Evolutionary conservation across 192 early-diverging fungal genomes (phyloP).

Genomic region (Gigaspora rosea): DNA sequence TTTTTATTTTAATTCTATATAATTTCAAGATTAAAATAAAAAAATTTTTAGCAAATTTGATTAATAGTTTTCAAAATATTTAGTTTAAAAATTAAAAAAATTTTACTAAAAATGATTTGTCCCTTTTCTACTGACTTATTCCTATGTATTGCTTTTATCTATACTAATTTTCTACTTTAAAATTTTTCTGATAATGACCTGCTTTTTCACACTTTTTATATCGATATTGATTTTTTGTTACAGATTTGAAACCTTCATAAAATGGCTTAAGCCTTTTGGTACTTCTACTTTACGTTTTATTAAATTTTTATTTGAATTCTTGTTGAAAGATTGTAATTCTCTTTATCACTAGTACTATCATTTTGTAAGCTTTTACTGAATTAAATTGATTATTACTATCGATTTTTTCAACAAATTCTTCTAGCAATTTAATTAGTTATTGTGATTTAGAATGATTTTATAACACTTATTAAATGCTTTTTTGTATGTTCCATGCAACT

Average conservation of each 20-base stretch:
- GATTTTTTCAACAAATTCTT: constrained; percentile 6
- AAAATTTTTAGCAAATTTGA: too few relatives aligned
- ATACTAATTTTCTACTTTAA: too few relatives aligned
- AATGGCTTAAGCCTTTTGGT: neutral
- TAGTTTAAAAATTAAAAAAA: too few relatives aligned
- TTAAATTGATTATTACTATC: too few relatives aligned
- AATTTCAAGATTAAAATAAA: too few relatives aligned
- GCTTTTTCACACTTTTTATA: neutral
- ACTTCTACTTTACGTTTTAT: neutral
- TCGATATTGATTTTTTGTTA: neutral
- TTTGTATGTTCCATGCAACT: neutral
- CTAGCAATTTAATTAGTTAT: neutral
- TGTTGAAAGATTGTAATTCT: neutral
- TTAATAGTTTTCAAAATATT: too few relatives aligned
- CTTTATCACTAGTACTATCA: too few relatives aligned
- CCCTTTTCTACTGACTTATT: too few relatives aligned
- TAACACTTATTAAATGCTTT: neutral
- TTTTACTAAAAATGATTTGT: too few relatives aligned
- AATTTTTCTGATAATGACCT: neutral
- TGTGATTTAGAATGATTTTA: neutral
- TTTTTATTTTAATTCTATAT: too few relatives aligned
- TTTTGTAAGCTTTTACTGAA: too few relatives aligned
- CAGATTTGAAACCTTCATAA: neutral
- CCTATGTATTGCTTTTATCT: too few relatives aligned
- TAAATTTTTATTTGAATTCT: neutral